Conservation (phyloP, 2,329 filamentous ascomycete species). For the Microdochium paspali region DNA sequence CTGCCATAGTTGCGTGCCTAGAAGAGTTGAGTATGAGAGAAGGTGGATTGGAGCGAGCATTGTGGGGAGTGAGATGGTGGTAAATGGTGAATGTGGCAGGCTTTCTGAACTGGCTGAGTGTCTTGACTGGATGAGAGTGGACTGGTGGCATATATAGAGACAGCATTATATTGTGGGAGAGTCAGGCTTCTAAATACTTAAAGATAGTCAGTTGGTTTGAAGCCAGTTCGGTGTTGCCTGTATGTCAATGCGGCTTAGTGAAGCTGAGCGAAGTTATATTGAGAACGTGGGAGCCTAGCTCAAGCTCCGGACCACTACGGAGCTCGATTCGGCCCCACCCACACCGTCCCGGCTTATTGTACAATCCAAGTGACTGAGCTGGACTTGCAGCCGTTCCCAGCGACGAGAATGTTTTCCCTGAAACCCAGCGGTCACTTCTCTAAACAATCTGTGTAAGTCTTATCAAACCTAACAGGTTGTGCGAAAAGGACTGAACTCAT, state of each 20-base stretch:
- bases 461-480: no score
- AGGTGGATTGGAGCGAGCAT: conserved; percentile 25
- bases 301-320: background rate
- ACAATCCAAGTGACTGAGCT: background rate
- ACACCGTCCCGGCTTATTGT: background rate
- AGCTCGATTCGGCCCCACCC: background rate
- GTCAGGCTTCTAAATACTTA: no score
- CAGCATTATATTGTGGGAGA: no score
- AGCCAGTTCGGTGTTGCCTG: no score
- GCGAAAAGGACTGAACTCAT: no score
- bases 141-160: background rate
- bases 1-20: conserved; percentile 30
- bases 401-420: no score
- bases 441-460: no score
- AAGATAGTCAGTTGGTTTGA: no score
- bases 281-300: background rate
- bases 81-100: background rate
- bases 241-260: no score
- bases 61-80: background rate
- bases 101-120: background rate
- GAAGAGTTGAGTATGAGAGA: conserved; percentile 26
- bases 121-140: background rate
- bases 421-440: no score
- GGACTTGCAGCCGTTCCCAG: no score
- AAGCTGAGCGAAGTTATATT: no score